Percentiles rank a stretch among this genome's conserved stretches.
Evolutionary conservation across 192 early-diverging fungal species (phyloP).

Genomic region (Mortierella claussenii): DNA sequence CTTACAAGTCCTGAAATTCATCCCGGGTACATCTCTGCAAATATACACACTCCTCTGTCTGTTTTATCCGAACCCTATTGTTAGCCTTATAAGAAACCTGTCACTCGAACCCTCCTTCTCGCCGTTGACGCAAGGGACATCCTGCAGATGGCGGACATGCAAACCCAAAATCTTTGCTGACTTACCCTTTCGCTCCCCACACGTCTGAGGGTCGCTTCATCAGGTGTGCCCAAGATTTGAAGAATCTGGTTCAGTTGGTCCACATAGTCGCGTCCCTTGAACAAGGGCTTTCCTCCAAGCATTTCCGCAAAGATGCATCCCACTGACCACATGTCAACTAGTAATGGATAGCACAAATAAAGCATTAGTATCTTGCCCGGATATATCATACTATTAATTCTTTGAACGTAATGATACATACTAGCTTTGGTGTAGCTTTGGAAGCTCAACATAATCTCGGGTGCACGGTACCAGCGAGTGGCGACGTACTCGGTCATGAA

Average conservation of each 20-base stretch:
- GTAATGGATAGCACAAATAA: background rate
- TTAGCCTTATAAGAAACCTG: too few relatives aligned
- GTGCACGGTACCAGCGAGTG: slow-evolving; percentile 99
- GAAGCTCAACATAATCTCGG: slow-evolving; percentile 98
- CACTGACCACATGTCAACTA: slow-evolving; percentile 97
- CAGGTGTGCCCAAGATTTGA: slow-evolving; percentile 94
- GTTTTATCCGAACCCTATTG: too few relatives aligned
- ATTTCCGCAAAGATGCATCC: slow-evolving; percentile 99
- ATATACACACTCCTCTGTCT: too few relatives aligned
- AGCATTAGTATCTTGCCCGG: background rate
- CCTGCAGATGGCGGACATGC: background rate
- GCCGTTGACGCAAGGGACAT: background rate
- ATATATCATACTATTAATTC: too few relatives aligned
- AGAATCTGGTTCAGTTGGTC: slow-evolving; percentile 99
- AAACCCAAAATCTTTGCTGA: background rate
- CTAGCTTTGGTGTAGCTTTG: slow-evolving; percentile 98
- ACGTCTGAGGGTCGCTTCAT: slow-evolving; percentile 84
- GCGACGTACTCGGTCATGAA: slow-evolving; percentile 99
- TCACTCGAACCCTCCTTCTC: too few relatives aligned
- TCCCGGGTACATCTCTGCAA: too few relatives aligned
- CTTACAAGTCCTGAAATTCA: too few relatives aligned
- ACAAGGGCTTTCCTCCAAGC: slow-evolving; percentile 90
- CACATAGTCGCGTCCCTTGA: slow-evolving; percentile 98
- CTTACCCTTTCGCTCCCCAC: slow-evolving; percentile 91
- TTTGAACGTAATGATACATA: slow-evolving; percentile 53